A percentile compares a stretch with the other conserved stretches of the same genome.
Conservation (phyloP, 306 rosid genomes). For the Coriaria nepalensis region DNA sequence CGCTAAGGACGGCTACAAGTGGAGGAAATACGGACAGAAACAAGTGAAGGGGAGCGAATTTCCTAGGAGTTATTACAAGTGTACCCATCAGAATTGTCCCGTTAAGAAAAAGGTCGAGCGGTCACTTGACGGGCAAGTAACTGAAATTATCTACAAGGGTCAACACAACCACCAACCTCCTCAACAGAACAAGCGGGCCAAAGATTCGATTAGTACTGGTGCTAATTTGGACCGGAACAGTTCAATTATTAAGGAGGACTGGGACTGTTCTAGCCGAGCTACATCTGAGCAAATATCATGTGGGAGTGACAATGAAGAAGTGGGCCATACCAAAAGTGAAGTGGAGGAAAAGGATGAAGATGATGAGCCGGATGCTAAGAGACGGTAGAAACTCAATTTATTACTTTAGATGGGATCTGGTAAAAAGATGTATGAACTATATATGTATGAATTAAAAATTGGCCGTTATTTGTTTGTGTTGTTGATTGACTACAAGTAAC, state of each 20-base stretch:
- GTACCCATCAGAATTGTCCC: conserved; percentile 54
- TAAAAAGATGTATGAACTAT: too few relatives aligned
- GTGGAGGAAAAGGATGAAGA: conserved; percentile 31
- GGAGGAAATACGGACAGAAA: conserved; percentile 87
- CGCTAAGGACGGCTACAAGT: conserved; percentile 58
- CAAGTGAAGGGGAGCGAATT: conserved; percentile 76
- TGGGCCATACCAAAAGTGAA: conserved; percentile 38
- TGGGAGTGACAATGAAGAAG: conserved; percentile 61
- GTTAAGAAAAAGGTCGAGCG: conserved; percentile 84
- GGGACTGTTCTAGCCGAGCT: conserved; percentile 43
- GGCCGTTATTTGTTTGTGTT: too few relatives aligned
- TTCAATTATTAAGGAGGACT: conserved; percentile 30
- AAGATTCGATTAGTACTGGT: conserved; percentile 25
- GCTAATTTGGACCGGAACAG: conserved; percentile 27
- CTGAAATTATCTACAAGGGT: conserved; percentile 65
- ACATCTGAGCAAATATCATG: conserved; percentile 40
- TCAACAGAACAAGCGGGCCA: conserved; percentile 33
- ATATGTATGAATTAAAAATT: too few relatives aligned
- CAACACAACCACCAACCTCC: conserved; percentile 66
- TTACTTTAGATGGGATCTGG: too few relatives aligned
- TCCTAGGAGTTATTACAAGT: conserved; percentile 74
- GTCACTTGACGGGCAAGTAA: conserved; percentile 63
- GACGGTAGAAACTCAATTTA: too few relatives aligned
- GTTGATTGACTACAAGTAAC: too few relatives aligned
- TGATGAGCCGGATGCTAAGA: conserved; percentile 61